phyloP scores from a whole-genome alignment of 2,329 filamentous ascomycete genomes.

The Ophiocordyceps camponoti-floridani region DNA sequence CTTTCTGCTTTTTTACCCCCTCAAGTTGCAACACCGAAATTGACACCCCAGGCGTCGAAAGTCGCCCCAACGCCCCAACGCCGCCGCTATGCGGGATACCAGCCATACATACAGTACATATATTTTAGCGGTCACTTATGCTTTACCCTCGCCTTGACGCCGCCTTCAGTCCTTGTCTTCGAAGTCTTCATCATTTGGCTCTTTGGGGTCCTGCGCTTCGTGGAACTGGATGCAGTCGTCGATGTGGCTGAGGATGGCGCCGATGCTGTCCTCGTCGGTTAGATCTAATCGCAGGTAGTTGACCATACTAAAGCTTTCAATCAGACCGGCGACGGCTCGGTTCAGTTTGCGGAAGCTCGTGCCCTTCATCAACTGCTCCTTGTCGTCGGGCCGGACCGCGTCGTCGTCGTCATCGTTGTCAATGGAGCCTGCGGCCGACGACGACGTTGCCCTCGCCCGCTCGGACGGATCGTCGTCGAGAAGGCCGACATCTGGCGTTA shows the following conservation, averaged over 20 bases:
- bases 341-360: constrained; percentile 70
- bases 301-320: constrained; percentile 97
- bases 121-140: too few relatives aligned
- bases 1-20: background rate
- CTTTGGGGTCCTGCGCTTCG: constrained; percentile 79
- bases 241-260: constrained; percentile 71
- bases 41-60: background rate
- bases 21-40: background rate
- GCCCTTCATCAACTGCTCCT: constrained; percentile 59
- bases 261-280: constrained; percentile 83
- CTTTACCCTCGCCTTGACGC: too few relatives aligned
- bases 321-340: constrained; percentile 71
- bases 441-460: constrained; percentile 17
- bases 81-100: constrained; percentile 22
- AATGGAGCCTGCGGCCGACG: constrained; percentile 3
- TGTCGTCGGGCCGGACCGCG: constrained; percentile 42
- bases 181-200: constrained; percentile 46
- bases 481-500: constrained; percentile 68
- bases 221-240: constrained; percentile 89
- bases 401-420: constrained; percentile 31
- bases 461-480: constrained; percentile 63
- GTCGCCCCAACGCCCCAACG: constrained; percentile 15
- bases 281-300: constrained; percentile 82
- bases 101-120: background rate
- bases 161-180: constrained; percentile 19